Percentiles rank a stretch among this genome's conserved stretches.
Evolutionary conservation across 768 basidiomycete species (phyloP).

Genomic region (Lentinus brumalis): DNA sequence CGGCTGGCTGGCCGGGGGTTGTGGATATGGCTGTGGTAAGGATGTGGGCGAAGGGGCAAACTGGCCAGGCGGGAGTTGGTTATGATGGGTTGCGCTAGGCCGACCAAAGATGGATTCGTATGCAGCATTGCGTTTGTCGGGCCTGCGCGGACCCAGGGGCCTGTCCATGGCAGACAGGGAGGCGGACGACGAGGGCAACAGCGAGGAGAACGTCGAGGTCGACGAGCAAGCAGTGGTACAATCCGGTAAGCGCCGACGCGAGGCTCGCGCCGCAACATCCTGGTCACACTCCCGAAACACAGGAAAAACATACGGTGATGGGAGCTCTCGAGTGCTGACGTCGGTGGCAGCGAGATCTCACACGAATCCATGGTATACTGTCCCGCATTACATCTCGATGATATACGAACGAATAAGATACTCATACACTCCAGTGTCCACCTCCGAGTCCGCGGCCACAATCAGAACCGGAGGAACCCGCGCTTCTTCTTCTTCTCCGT

Average conservation of each 20-base stretch:
- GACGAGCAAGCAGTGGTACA: slow-evolving; percentile 17
- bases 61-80: slow-evolving; percentile 29
- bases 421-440: slow-evolving; percentile 1
- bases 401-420: slow-evolving; percentile 22
- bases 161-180: slow-evolving; percentile 43
- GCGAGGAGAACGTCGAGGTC: slow-evolving; percentile 11
- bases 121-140: slow-evolving; percentile 77
- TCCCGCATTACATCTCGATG: slow-evolving; percentile 3
- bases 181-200: neutral
- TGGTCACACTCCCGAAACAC: neutral
- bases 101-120: slow-evolving; percentile 90
- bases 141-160: slow-evolving; percentile 59
- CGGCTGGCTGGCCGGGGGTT: slow-evolving; percentile 29
- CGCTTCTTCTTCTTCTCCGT: slow-evolving; percentile 81
- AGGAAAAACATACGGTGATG: neutral
- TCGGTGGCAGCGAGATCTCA: slow-evolving; percentile 13
- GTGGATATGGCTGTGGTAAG: slow-evolving; percentile 26
- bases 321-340: slow-evolving; percentile 1
- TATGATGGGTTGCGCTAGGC: slow-evolving; percentile 60
- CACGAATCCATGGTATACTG: slow-evolving; percentile 12
- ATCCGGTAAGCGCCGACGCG: slow-evolving; percentile 17
- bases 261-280: slow-evolving; percentile 2
- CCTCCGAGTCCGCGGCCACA: neutral
- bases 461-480: slow-evolving; percentile 65
- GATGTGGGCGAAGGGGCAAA: slow-evolving; percentile 32